phyloP scores from a whole-genome alignment of 305 asterid species.

The Ilex paraguariensis region DNA sequence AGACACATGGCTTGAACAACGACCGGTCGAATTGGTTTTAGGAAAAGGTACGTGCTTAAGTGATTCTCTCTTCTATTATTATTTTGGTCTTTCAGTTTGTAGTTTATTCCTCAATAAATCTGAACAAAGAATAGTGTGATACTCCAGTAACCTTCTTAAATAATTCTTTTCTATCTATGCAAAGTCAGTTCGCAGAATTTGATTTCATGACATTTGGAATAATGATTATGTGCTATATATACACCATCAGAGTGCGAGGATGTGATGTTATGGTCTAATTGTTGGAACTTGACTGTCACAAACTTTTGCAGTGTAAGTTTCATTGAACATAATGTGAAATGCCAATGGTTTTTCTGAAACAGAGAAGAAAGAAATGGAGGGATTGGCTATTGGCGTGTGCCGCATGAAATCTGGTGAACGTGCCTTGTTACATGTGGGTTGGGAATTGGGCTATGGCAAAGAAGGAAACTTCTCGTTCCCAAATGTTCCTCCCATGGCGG shows the following conservation, averaged over 20 bases:
- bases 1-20: conserved; percentile 96
- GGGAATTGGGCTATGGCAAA: conserved; percentile 96
- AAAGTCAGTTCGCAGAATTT: not conserved
- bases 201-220: not conserved
- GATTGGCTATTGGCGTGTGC: conserved; percentile 79
- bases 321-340: conserved; percentile 11
- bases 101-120: not conserved
- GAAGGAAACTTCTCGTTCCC: conserved; percentile 98
- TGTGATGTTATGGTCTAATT: not conserved
- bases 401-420: conserved; percentile 93
- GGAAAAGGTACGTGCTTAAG: conserved; percentile 69
- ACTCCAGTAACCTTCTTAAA: too few relatives aligned
- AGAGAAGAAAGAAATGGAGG: conserved; percentile 89
- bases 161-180: not conserved
- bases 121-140: too few relatives aligned
- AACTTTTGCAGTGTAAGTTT: not conserved
- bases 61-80: conserved; percentile 8
- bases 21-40: conserved; percentile 79
- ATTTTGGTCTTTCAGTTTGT: conserved; percentile 6
- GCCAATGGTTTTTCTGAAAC: conserved; percentile 22
- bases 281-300: not conserved
- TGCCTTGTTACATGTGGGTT: conserved; percentile 69
- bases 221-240: not conserved
- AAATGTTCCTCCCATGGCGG: conserved; percentile 92
- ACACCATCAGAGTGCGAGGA: not conserved